Conservation (phyloP, 2,329 filamentous ascomycete genomes). For the Huntiella abstrusa region DNA sequence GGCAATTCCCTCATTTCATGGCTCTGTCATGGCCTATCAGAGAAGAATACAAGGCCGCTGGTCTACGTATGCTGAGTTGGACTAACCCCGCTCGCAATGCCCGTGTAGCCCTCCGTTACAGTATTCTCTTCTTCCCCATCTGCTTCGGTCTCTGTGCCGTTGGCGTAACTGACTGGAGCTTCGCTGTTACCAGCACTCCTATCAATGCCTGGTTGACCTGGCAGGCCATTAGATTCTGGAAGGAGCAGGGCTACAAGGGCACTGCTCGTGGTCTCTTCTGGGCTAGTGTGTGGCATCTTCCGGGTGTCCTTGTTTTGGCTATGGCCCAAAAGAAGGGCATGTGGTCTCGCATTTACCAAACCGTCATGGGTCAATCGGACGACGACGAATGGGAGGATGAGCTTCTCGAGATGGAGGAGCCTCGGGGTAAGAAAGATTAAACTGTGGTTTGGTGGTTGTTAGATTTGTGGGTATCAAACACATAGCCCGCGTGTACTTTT, state of each 20-base stretch:
- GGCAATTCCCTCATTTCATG: slow-evolving; percentile 99
- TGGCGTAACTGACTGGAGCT: slow-evolving; percentile 71
- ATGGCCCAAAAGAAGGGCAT: slow-evolving; percentile 87
- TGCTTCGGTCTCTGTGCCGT: slow-evolving; percentile 62
- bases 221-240: slow-evolving; percentile 70
- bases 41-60: slow-evolving; percentile 64
- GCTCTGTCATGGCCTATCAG: slow-evolving; percentile 74
- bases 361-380: slow-evolving; percentile 38
- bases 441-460: too few relatives aligned
- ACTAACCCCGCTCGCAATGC: slow-evolving; percentile 70
- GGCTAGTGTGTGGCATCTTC: slow-evolving; percentile 94
- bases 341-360: slow-evolving; percentile 65
- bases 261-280: slow-evolving; percentile 77
- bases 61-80: slow-evolving; percentile 62
- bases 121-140: slow-evolving; percentile 67
- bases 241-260: slow-evolving; percentile 55
- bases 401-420: slow-evolving; percentile 19
- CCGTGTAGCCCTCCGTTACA: slow-evolving; percentile 76
- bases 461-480: too few relatives aligned
- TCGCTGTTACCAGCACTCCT: slow-evolving; percentile 59
- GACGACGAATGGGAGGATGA: slow-evolving; percentile 42
- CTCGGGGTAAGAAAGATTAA: neutral
- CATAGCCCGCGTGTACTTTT: too few relatives aligned
- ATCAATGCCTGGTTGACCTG: slow-evolving; percentile 74
- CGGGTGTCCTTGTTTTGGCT: slow-evolving; percentile 72